phyloP scores from a whole-genome alignment of 805 yeast genomes.

The Candida tallmaniae region DNA sequence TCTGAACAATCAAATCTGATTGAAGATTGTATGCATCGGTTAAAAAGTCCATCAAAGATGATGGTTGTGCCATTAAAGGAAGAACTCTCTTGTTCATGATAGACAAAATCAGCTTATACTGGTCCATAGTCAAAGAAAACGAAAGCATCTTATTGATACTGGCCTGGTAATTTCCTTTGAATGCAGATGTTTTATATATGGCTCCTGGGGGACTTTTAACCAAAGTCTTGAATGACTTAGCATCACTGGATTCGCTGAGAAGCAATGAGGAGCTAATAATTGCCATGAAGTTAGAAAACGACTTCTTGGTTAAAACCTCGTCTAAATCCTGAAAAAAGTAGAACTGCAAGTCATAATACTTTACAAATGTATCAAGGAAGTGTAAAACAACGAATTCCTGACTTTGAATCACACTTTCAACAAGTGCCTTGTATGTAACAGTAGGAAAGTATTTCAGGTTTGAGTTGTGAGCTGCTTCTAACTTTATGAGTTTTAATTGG shows the following conservation, averaged over 20 bases:
- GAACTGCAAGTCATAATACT: constrained; percentile 74
- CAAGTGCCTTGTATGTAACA: constrained; percentile 41
- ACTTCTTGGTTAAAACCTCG: constrained; percentile 18
- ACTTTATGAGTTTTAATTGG: constrained; percentile 48
- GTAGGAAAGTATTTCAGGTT: constrained; percentile 64
- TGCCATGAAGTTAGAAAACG: constrained; percentile 38
- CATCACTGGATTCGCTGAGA: constrained; percentile 14
- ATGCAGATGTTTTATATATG: constrained; percentile 38
- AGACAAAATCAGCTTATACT: constrained; percentile 64
- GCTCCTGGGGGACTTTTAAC: constrained; percentile 30
- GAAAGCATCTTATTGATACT: constrained; percentile 58
- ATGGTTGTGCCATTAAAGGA: constrained; percentile 76
- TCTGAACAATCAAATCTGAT: constrained; percentile 50
- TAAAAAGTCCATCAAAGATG: constrained; percentile 85
- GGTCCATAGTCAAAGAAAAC: constrained; percentile 44
- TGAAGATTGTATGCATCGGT: constrained; percentile 71
- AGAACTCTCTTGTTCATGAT: constrained; percentile 80
- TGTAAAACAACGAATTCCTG: constrained; percentile 44
- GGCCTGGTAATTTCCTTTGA: constrained; percentile 64
- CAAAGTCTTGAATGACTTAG: constrained; percentile 25
- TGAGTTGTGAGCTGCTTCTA: constrained; percentile 53
- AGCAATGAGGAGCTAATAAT: constrained; percentile 27
- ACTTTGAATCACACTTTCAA: constrained; percentile 25
- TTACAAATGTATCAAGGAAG: constrained; percentile 49
- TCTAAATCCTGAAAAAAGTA: constrained; percentile 56